These are phyloP conservation scores for Uronychia setigera DNA, from an alignment of 73 alveolate genomes.

Conservation along the genomic window DNA sequence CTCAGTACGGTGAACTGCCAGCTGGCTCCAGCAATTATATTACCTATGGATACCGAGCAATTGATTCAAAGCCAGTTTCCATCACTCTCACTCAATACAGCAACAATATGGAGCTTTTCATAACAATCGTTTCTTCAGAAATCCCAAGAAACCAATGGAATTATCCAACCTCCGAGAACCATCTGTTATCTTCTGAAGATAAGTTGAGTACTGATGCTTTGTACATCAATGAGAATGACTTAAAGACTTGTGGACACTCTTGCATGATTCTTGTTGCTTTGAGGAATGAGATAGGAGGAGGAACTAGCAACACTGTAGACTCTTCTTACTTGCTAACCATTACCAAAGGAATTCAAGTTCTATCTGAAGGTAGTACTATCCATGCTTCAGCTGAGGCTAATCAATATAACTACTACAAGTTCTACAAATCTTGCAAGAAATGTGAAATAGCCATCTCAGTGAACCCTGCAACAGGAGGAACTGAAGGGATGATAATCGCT, in stretches of 20 bases:
- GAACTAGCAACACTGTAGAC: neutral
- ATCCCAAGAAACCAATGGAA: neutral
- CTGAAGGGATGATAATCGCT: neutral
- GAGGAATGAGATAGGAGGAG: neutral
- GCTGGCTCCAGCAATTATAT: neutral
- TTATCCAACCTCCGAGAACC: neutral
- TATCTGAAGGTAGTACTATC: neutral
- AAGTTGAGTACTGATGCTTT: neutral
- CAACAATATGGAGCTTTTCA: neutral
- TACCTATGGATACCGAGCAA: neutral
- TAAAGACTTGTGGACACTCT: neutral
- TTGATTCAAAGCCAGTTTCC: neutral
- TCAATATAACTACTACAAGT: neutral
- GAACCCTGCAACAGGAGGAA: neutral
- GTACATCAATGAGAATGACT: neutral
- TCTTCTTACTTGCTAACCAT: neutral
- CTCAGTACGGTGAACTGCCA: neutral
- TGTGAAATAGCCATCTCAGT: neutral
- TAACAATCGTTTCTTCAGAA: neutral
- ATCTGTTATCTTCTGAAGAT: neutral
- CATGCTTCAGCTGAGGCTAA: neutral
- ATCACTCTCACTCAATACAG: neutral
- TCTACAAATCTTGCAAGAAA: neutral
- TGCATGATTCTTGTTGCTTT: neutral
- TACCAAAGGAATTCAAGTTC: neutral